Evolutionary conservation across 1,139 yeast species (phyloP), one percentile per base, ranked within the genome.

Genomic region (Magnusiomyces clavatus): DNA sequence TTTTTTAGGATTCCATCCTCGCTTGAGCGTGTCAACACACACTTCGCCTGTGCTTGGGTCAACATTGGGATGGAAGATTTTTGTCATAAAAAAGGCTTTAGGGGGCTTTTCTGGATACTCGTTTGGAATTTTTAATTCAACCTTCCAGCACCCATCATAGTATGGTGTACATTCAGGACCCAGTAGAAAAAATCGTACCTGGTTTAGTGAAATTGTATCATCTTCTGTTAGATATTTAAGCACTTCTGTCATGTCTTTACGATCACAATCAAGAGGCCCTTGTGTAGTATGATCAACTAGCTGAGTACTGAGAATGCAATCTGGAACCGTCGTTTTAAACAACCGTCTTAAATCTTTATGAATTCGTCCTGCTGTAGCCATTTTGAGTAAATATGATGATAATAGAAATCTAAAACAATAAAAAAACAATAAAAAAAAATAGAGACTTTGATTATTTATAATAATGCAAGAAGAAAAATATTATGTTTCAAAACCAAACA

Each of bases 1-100:
- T 8, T 59, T 86, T 0, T 44, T 24, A 92, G 92, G 1, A 6
- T 86, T 77, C 95, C 95, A 87, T 54, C 76, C 77, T 44, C 66
- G 67, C 60, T 80, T 80, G 55, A 84, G 69, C 12, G 88, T 83
- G 64, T 86, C 94, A n/a, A 87, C 73, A 66, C 96, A 87, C 3
- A 86, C 83, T 58, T 83, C 89, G 0, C 95, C 95, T 0, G 82
- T 80, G n/a, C 65, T 59, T 48, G 80, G 74, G 57, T 81, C 77
- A 31, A 86, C 79, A 62, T 86, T 86, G n/a, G 89, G 87, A 63
- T 86, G 95, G 44, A 82, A 80, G 56, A 84, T 81, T 16, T 77
- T 77, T 20, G 71, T 62, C 14, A 64, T 57, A 60, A 85, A 85
- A 54, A 60, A 69, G 38, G 84, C 77, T 36, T 60, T 62, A 1